Conservation (phyloP, 306 rosid genomes). For the Dicorynia guianensis region DNA sequence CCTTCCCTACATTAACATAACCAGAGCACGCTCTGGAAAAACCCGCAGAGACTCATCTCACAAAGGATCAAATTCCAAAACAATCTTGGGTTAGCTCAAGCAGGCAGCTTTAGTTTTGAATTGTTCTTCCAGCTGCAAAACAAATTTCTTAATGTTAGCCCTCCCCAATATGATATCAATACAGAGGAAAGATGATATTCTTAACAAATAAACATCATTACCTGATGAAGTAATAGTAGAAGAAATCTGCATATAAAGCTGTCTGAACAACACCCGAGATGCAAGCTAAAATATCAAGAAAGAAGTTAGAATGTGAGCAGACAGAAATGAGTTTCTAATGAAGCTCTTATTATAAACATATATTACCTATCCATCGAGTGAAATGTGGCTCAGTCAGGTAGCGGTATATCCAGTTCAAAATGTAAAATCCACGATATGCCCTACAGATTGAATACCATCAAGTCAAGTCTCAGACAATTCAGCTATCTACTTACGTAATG, state of each 20-base stretch:
- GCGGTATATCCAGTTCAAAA: slow-evolving; percentile 98
- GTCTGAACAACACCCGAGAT: slow-evolving; percentile 91
- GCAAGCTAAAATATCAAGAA: slow-evolving; percentile 64
- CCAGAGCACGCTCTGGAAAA: slow-evolving; percentile 35
- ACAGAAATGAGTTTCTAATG: background rate
- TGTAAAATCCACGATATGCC: slow-evolving; percentile 94
- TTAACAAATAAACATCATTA: slow-evolving; percentile 32
- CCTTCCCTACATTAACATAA: slow-evolving; percentile 35
- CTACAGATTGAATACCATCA: slow-evolving; percentile 56
- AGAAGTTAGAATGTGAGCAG: slow-evolving; percentile 21
- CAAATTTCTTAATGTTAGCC: slow-evolving; percentile 13
- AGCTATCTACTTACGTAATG: background rate
- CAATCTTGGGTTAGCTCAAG: slow-evolving; percentile 53
- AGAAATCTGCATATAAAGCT: slow-evolving; percentile 93
- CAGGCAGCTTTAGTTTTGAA: slow-evolving; percentile 87
- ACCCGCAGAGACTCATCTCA: slow-evolving; percentile 43
- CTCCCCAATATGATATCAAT: background rate
- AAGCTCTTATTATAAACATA: slow-evolving; percentile 16
- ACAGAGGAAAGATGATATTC: background rate
- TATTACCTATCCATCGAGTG: slow-evolving; percentile 83
- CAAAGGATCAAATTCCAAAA: slow-evolving; percentile 41
- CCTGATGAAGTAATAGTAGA: slow-evolving; percentile 95
- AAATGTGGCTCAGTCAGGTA: slow-evolving; percentile 76
- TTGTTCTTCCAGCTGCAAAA: slow-evolving; percentile 94
- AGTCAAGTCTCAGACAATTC: slow-evolving; percentile 12